Evolutionary conservation across 306 rosid species (phyloP).

Genomic region (Trifolium repens): DNA sequence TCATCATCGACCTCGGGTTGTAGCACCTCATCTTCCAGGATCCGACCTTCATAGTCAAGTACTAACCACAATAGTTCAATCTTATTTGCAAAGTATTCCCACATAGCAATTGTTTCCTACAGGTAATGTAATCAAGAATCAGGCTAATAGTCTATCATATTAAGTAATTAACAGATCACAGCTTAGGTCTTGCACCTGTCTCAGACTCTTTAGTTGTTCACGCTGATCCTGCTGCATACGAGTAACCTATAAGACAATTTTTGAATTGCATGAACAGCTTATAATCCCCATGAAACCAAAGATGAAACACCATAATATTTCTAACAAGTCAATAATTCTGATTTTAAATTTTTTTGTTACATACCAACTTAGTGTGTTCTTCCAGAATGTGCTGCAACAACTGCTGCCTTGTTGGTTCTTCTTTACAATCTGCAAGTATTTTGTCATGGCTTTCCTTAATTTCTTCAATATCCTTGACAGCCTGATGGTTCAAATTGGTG

Average conservation of each 20-base stretch:
- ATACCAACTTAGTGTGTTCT: conserved; percentile 73
- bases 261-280: too few relatives aligned
- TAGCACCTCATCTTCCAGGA: conserved; percentile 78
- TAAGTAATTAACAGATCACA: too few relatives aligned
- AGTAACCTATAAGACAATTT: too few relatives aligned
- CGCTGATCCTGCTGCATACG: too few relatives aligned
- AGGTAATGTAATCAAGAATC: conserved; percentile 21
- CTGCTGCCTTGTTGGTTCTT: conserved; percentile 63
- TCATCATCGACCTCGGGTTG: too few relatives aligned
- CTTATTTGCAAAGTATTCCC: conserved; percentile 76
- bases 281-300: too few relatives aligned
- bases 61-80: conserved; percentile 68
- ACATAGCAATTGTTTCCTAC: conserved; percentile 67
- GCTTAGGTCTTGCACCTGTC: too few relatives aligned
- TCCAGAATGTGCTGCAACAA: conserved; percentile 60
- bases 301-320: conserved; percentile 24
- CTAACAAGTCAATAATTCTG: conserved; percentile 25
- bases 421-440: conserved; percentile 65
- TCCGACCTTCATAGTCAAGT: conserved; percentile 77
- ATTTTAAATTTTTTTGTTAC: conserved; percentile 31
- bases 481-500: conserved; percentile 60
- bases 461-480: conserved; percentile 62
- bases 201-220: too few relatives aligned
- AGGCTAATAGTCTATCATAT: neutral
- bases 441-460: conserved; percentile 55